These are phyloP conservation scores for Cynanchum wilfordii DNA, from an alignment of 257 asterid species.

Conservation along the genomic window DNA sequence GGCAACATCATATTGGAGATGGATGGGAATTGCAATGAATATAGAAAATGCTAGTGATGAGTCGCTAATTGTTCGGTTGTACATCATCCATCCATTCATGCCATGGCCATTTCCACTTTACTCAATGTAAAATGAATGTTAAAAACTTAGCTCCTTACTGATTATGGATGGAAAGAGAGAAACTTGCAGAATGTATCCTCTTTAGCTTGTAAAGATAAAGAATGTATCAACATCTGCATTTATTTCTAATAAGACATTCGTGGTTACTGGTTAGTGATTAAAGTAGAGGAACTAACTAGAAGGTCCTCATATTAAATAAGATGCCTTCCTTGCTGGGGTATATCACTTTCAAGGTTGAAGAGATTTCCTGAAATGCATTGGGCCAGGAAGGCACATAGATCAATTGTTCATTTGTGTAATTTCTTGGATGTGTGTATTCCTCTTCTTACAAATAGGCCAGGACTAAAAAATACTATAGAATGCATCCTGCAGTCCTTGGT, in stretches of 20 bases:
- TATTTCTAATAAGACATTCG: not conserved
- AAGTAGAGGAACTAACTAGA: not conserved
- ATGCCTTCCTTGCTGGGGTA: not conserved
- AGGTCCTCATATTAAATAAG: too few relatives aligned
- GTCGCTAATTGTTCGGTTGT: not conserved
- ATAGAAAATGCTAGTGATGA: not conserved
- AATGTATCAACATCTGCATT: not conserved
- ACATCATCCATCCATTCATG: not conserved
- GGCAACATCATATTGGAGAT: not conserved
- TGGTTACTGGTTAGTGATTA: not conserved
- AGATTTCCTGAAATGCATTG: not conserved
- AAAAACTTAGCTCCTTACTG: not conserved
- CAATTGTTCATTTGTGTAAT: not conserved
- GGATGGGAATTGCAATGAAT: not conserved
- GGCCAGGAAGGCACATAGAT: not conserved
- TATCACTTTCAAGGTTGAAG: not conserved
- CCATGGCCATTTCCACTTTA: not conserved
- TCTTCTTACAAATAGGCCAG: not conserved
- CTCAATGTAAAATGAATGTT: not conserved
- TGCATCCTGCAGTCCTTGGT: not conserved
- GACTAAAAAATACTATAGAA: not conserved
- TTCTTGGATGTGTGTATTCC: not conserved
- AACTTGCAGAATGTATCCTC: not conserved
- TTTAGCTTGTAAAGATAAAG: not conserved
- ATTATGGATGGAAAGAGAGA: not conserved